A percentile compares a stretch with the other conserved stretches of the same genome.
Evolutionary conservation across 2,329 filamentous ascomycete species (phyloP).

Genomic region (Trichoderma arundinaceum): DNA sequence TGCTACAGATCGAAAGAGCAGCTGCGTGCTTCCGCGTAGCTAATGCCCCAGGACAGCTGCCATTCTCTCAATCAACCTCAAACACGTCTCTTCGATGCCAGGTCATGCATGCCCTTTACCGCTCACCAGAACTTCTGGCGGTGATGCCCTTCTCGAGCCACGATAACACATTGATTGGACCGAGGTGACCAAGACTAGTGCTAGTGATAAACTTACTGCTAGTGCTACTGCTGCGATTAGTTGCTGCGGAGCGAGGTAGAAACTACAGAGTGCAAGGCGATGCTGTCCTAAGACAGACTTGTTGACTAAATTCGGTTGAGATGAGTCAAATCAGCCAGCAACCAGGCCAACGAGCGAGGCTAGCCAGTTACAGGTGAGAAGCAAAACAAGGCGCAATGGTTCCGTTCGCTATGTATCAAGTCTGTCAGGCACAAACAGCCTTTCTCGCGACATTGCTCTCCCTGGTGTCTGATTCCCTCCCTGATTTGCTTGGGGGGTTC

Average conservation of each 20-base stretch:
- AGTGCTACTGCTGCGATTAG: not conserved
- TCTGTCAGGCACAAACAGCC: not conserved
- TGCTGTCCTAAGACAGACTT: not conserved
- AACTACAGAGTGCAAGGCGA: too few species aligned
- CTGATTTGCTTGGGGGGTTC: not conserved
- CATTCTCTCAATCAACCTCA: constrained; percentile 19
- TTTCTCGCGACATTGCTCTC: not conserved
- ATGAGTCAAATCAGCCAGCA: constrained; percentile 13
- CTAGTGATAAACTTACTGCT: not conserved
- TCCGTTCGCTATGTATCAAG: not conserved
- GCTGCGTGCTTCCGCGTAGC: not conserved
- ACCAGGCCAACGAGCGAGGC: not conserved
- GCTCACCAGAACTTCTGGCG: not conserved
- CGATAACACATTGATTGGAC: not conserved
- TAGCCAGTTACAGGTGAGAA: not conserved
- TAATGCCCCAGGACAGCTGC: not conserved
- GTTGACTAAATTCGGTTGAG: not conserved
- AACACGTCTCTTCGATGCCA: constrained; percentile 8
- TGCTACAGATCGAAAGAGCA: not conserved
- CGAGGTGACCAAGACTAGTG: not conserved
- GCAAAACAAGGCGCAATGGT: not conserved
- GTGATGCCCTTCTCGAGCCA: constrained; percentile 17
- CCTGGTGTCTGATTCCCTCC: not conserved
- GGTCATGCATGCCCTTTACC: not conserved
- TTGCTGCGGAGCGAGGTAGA: not conserved